Conservation (phyloP, 1,284 basidiomycete species). For the Neotropicomus parvogracilis region DNA sequence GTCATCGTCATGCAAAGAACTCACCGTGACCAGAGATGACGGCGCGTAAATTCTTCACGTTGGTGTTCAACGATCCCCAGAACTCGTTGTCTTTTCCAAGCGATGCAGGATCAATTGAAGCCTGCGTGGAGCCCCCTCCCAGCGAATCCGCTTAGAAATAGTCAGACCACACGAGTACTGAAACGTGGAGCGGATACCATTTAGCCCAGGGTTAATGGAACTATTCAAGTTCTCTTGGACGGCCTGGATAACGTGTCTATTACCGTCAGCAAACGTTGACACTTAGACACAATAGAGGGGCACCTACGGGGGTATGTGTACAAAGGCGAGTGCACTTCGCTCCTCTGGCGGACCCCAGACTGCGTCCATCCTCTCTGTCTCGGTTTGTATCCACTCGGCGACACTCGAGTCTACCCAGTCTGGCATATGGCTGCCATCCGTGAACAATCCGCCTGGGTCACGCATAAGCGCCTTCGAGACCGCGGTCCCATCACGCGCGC, state of each 20-base stretch:
- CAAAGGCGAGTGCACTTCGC: conserved; percentile 59
- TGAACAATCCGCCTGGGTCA: conserved; percentile 45
- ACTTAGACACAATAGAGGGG: background rate
- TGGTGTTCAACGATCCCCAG: conserved; percentile 56
- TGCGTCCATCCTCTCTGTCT: conserved; percentile 43
- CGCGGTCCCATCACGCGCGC: background rate
- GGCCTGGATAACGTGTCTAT: conserved; percentile 49
- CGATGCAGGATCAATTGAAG: conserved; percentile 36
- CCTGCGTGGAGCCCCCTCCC: conserved; percentile 58
- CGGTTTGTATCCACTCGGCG: conserved; percentile 54
- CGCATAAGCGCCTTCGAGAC: conserved; percentile 2
- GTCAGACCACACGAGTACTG: background rate
- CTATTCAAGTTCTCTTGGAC: conserved; percentile 50
- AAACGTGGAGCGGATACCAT: conserved; percentile 40
- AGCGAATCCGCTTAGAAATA: conserved; percentile 48
- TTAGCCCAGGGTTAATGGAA: conserved; percentile 54
- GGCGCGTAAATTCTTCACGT: conserved; percentile 60
- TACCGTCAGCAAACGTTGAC: conserved; percentile 1
- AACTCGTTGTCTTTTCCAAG: conserved; percentile 51
- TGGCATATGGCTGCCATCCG: conserved; percentile 43
- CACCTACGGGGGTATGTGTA: conserved; percentile 64
- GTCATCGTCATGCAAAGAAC: background rate
- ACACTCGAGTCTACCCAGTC: conserved; percentile 69
- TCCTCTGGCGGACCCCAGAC: conserved; percentile 54
- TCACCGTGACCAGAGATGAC: conserved; percentile 66